Evolutionary conservation across 371 early-diverging fungal species (phyloP).

Genomic region (Chytridium lagenaria): DNA sequence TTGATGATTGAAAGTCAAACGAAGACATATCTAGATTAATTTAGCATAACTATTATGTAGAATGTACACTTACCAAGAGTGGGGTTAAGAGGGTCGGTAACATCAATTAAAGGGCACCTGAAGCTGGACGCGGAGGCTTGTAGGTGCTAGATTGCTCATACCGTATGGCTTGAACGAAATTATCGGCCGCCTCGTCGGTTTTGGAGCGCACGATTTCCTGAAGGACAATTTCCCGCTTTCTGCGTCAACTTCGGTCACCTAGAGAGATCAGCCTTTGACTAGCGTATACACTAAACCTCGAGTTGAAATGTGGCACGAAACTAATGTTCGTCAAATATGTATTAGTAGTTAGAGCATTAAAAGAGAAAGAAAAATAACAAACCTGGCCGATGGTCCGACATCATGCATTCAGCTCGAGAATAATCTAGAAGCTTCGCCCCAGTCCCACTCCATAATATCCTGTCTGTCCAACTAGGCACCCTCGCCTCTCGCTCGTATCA

Average conservation of each 20-base stretch:
- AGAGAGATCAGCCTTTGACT: background rate
- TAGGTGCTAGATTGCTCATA: background rate
- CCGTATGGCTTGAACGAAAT: background rate
- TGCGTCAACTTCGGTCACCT: constrained; percentile 34
- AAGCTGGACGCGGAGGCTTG: constrained; percentile 18
- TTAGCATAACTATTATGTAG: too few relatives aligned
- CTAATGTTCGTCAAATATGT: background rate
- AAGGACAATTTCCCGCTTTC: constrained; percentile 25
- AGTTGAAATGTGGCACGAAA: too few relatives aligned
- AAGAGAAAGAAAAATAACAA: background rate
- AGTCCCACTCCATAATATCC: constrained; percentile 73
- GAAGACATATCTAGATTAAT: background rate
- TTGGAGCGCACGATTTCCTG: constrained; percentile 23
- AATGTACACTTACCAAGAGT: too few relatives aligned
- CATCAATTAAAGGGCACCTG: constrained; percentile 14
- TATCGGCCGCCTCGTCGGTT: background rate
- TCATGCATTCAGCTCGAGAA: constrained; percentile 62
- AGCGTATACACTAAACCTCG: too few relatives aligned
- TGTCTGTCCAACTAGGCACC: constrained; percentile 91
- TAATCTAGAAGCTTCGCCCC: constrained; percentile 57
- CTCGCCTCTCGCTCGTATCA: constrained; percentile 86
- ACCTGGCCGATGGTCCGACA: constrained; percentile 81
- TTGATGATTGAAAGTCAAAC: background rate
- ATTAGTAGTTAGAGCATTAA: constrained; percentile 1
- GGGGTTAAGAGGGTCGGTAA: background rate